A percentile compares a stretch with the other conserved stretches of the same genome.
These are phyloP conservation scores for Phaeosphaeria sp. DNA, from an alignment of 2,329 filamentous ascomycete species.

Conservation along the genomic window DNA sequence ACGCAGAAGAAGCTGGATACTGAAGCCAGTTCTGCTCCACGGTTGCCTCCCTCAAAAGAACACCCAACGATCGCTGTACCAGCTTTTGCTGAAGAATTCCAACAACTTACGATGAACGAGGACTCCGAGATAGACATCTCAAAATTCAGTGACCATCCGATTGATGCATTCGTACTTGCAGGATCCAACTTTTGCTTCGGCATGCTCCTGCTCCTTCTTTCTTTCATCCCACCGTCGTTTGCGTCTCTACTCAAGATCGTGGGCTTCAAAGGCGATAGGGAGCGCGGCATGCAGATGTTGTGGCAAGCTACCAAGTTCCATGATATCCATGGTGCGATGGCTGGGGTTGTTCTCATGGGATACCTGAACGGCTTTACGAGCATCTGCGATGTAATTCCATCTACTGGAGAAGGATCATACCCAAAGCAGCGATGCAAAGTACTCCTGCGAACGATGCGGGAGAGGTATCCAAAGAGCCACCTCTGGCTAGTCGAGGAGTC, in stretches of 20 bases:
- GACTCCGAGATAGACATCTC: constrained; percentile 63
- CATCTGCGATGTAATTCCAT: constrained; percentile 84
- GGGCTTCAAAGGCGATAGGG: constrained; percentile 88
- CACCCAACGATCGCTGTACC: constrained; percentile 28
- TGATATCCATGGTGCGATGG: constrained; percentile 92
- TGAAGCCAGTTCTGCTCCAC: constrained; percentile 32
- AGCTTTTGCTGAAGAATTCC: constrained; percentile 37
- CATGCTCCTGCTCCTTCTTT: constrained; percentile 83
- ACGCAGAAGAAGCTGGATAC: constrained; percentile 26
- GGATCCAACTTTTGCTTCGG: constrained; percentile 91
- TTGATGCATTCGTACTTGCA: constrained; percentile 88
- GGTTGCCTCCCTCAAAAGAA: constrained; percentile 25
- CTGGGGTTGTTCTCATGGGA: constrained; percentile 78
- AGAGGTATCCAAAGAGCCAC: constrained; percentile 78
- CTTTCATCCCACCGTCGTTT: constrained; percentile 90
- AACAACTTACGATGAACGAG: constrained; percentile 37
- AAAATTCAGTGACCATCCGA: constrained; percentile 70
- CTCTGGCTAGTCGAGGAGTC: constrained; percentile 92
- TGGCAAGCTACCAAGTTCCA: constrained; percentile 87
- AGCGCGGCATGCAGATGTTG: constrained; percentile 81
- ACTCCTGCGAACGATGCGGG: constrained; percentile 76
- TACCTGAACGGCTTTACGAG: constrained; percentile 90
- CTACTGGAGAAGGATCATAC: constrained; percentile 65
- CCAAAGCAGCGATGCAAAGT: constrained; percentile 71
- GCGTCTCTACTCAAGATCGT: constrained; percentile 85